Percentiles rank a stretch among this genome's conserved stretches.
phyloP scores from a whole-genome alignment of 163 green algal species.

The Prototheca wickerhamii region DNA sequence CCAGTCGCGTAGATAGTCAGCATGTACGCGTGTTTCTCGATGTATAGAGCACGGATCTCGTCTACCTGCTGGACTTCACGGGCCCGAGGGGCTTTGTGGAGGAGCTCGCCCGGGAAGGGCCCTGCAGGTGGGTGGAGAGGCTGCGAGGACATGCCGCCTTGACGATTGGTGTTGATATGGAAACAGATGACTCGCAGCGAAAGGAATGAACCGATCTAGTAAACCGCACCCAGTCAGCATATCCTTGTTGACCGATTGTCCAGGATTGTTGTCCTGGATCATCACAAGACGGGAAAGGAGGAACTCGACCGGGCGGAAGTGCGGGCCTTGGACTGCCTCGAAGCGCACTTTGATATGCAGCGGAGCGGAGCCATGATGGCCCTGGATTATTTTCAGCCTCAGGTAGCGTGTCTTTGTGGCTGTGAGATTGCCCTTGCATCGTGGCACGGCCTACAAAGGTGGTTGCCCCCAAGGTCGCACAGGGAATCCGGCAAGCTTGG shows the following conservation, averaged over 20 bases:
- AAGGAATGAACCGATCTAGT: too few relatives aligned
- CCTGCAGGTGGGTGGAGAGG: conserved; percentile 7
- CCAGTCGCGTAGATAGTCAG: too few relatives aligned
- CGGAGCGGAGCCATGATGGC: conserved; percentile 52
- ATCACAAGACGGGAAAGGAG: conserved; percentile 66
- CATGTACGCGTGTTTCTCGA: too few relatives aligned
- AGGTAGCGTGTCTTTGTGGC: too few relatives aligned
- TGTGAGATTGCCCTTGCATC: too few relatives aligned
- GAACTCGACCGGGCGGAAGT: conserved; percentile 24
- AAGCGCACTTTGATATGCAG: conserved; percentile 52
- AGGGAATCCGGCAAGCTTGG: too few relatives aligned
- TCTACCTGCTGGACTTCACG: conserved; percentile 58
- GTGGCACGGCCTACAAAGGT: background rate
- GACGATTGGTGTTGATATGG: too few relatives aligned
- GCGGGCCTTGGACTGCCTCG: conserved; percentile 27
- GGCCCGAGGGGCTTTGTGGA: conserved; percentile 39
- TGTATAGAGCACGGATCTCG: conserved; percentile 29
- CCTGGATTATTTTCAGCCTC: conserved; percentile 47
- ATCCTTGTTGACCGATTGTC: too few relatives aligned
- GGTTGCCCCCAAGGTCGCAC: too few relatives aligned
- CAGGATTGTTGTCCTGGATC: conserved; percentile 54
- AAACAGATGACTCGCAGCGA: background rate
- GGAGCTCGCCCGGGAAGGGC: conserved; percentile 13
- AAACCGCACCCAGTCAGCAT: too few relatives aligned
- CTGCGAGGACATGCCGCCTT: too few relatives aligned